Percentiles rank a stretch among this genome's conserved stretches.
These are phyloP conservation scores for Agrocybe pediades DNA, from an alignment of 768 basidiomycete genomes.

Conservation along the genomic window DNA sequence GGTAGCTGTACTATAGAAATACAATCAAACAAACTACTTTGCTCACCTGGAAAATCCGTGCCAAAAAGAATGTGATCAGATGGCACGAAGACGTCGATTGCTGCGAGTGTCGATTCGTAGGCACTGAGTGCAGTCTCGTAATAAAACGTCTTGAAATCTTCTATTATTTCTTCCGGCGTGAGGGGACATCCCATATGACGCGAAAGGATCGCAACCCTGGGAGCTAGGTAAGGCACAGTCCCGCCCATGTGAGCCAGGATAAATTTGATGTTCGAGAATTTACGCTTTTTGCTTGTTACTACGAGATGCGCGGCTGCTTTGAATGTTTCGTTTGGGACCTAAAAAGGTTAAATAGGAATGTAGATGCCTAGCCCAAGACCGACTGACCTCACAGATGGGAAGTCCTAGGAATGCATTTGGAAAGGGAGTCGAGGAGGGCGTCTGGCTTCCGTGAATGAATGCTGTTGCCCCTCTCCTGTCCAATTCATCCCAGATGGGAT, in stretches of 20 bases:
- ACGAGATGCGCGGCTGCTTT: constrained; percentile 81
- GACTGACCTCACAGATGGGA: constrained; percentile 64
- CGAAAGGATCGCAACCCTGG: constrained; percentile 70
- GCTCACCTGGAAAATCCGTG: constrained; percentile 73
- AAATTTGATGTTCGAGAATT: constrained; percentile 58
- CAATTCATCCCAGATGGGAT: constrained; percentile 72
- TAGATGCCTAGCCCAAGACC: not conserved
- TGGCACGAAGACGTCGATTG: constrained; percentile 52
- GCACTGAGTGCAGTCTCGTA: constrained; percentile 74
- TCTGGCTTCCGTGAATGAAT: constrained; percentile 74
- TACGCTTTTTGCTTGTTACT: constrained; percentile 67
- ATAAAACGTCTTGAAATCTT: constrained; percentile 73
- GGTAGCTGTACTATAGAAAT: constrained; percentile 35
- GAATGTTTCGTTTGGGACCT: constrained; percentile 84
- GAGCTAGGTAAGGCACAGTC: constrained; percentile 60
- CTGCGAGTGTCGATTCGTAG: constrained; percentile 49
- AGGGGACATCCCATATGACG: constrained; percentile 70
- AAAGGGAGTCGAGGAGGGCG: constrained; percentile 61
- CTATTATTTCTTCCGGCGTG: constrained; percentile 63
- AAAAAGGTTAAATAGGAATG: constrained; percentile 2
- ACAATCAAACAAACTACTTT: not conserved
- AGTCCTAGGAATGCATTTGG: constrained; percentile 67
- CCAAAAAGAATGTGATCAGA: constrained; percentile 65
- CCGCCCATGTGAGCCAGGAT: constrained; percentile 80
- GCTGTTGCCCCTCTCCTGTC: constrained; percentile 59